Evolutionary conservation across 2,329 filamentous ascomycete species (phyloP), one percentile per base, ranked within the genome.

Genomic region (Aspergillus japonicus): DNA sequence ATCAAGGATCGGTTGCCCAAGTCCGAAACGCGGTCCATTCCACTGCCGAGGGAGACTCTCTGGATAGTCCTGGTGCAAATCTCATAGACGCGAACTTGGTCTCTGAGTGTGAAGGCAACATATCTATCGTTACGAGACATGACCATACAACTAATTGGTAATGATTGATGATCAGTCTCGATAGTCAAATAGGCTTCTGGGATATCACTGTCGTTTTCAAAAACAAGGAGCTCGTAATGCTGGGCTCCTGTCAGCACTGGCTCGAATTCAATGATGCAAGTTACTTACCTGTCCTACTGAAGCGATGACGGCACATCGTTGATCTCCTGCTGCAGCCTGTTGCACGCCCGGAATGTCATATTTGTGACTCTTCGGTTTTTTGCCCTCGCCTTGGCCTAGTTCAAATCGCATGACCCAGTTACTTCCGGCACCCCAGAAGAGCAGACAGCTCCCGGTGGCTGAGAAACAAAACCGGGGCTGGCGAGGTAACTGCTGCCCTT

Each of bases 291-390:
- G 64, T 57, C 66, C 67, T 56, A 58, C 64, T 14, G 65, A 57
- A 48, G 69, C 64, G 48, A 76, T 66, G 5, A 74, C 61, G 10
- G 71, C 73, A 58, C 71, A 75, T 53, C 70, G 70, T 51, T 68
- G 66, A 50, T 72, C 66, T 12, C 73, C 73, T 39, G 70, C 70
- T 7, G 72, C 72, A 35, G 65, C 71, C 54, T 68, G 67, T 57
- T 74, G 71, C 7, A 74, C 68, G 3, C 66, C 63, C 4, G 69
- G 58, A n/a, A 72, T 64, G 57, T 73, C 71, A 51, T 75, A 75
- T 52, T 62, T 70, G 50, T 71, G 71, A 8, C 69, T 64, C 56
- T 70, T 69, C 5, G 67, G 68, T 8, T 63, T 65, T 7, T 66
- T 65, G 4, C 68, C 61, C 35, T 72, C 66, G 10, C 68, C 64